These are phyloP conservation scores for Dipteronia dyeriana DNA, from an alignment of 345 rosid species.

Conservation along the genomic window DNA sequence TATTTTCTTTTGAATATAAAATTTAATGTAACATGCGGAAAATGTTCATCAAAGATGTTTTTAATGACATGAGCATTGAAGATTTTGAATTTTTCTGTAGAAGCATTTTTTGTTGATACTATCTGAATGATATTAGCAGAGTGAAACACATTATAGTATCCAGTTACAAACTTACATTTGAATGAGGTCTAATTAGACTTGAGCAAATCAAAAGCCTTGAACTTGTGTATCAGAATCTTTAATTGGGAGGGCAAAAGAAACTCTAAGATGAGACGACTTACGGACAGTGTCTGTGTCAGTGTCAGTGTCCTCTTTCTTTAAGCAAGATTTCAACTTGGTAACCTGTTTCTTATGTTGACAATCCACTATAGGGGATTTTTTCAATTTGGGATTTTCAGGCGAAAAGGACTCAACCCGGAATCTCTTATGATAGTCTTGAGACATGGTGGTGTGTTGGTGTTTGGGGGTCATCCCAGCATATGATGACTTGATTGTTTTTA, in stretches of 20 bases:
- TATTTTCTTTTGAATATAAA: conserved; percentile 13
- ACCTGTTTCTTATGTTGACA: conserved; percentile 14
- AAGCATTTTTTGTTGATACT: background rate
- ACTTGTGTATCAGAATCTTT: conserved; percentile 11
- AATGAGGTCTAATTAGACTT: background rate
- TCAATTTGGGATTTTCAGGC: conserved; percentile 14
- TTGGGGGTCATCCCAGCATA: conserved; percentile 31
- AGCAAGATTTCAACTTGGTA: conserved; percentile 34
- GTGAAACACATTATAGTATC: conserved; percentile 5
- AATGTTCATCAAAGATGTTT: conserved; percentile 2
- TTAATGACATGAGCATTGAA: background rate
- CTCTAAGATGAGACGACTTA: too few species aligned
- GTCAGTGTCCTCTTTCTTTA: conserved; percentile 33
- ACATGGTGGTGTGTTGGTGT: conserved; percentile 1
- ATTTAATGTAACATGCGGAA: conserved; percentile 18
- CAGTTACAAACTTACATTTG: conserved; percentile 7
- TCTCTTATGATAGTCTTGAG: background rate
- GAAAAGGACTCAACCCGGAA: conserved; percentile 18
- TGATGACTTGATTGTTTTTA: conserved; percentile 17
- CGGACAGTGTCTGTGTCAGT: conserved; percentile 29
- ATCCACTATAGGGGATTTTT: background rate
- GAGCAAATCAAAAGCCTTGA: background rate
- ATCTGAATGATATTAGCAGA: too few species aligned
- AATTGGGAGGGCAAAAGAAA: conserved; percentile 34
- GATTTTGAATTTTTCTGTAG: background rate